Evolutionary conservation across 1,284 basidiomycete genomes (phyloP).

Genomic region (Golubevia sp.): DNA sequence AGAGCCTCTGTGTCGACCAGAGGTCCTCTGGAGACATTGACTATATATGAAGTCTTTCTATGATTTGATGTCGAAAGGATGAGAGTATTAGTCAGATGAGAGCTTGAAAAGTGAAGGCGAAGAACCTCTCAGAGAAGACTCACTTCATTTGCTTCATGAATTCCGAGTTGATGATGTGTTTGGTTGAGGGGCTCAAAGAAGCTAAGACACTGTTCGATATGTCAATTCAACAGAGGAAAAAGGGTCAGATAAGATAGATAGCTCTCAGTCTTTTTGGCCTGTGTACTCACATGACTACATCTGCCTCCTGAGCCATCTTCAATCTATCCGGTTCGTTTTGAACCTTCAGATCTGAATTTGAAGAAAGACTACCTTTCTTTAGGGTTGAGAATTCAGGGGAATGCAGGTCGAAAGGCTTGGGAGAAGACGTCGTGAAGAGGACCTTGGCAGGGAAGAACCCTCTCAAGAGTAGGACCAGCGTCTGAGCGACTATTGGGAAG

Average conservation of each 20-base stretch:
- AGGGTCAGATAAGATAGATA: too few species aligned
- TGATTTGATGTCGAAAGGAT: not conserved
- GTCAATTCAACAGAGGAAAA: too few species aligned
- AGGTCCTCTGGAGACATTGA: slow-evolving; percentile 64
- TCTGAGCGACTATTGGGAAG: slow-evolving; percentile 20
- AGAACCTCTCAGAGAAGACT: slow-evolving; percentile 69
- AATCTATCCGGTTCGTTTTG: slow-evolving; percentile 30
- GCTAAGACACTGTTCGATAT: slow-evolving; percentile 71
- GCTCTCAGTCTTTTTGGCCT: not conserved
- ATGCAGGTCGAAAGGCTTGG: slow-evolving; percentile 23
- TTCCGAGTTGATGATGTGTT: slow-evolving; percentile 72
- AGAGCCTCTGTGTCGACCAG: slow-evolving; percentile 83
- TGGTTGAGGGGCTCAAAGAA: slow-evolving; percentile 74
- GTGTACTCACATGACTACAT: slow-evolving; percentile 36
- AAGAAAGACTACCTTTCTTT: slow-evolving; percentile 13
- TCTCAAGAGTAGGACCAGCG: slow-evolving; percentile 21
- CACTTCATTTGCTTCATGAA: slow-evolving; percentile 85
- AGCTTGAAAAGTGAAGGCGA: slow-evolving; percentile 79
- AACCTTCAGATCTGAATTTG: slow-evolving; percentile 16
- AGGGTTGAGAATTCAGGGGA: slow-evolving; percentile 24
- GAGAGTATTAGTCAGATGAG: not conserved
- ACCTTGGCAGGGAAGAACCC: slow-evolving; percentile 30
- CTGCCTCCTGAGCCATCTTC: slow-evolving; percentile 21
- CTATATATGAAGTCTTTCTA: slow-evolving; percentile 27
- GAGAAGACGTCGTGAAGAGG: slow-evolving; percentile 33